phyloP scores from a whole-genome alignment of 2,329 filamentous ascomycete genomes.

The Chalaropsis thielavioides region DNA sequence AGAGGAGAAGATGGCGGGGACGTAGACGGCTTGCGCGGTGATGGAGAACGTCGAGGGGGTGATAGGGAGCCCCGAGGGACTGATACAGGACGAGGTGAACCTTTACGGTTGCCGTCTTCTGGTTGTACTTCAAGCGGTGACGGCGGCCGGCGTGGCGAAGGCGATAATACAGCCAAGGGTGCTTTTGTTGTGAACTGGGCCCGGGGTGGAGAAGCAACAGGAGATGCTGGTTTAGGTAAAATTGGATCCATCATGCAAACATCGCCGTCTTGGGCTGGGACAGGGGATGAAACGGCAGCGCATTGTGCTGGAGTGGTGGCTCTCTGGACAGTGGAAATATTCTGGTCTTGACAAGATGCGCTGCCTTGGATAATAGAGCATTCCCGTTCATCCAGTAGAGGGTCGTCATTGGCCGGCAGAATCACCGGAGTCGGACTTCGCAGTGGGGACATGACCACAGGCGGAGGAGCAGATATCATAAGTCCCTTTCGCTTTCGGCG shows the following conservation, averaged over 20 bases:
- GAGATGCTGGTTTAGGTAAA: not conserved
- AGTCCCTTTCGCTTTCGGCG: conserved; percentile 6
- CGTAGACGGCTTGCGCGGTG: not conserved
- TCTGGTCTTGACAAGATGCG: not conserved
- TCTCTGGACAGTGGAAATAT: not conserved
- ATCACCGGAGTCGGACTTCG: not conserved
- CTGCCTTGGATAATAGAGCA: too few species aligned
- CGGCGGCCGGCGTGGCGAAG: not conserved
- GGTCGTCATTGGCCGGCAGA: not conserved
- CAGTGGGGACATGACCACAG: not conserved
- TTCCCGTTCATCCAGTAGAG: not conserved
- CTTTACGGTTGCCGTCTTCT: not conserved
- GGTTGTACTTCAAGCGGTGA: not conserved
- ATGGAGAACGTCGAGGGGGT: not conserved
- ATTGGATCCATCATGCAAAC: not conserved
- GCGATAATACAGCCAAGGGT: too few species aligned
- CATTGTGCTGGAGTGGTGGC: not conserved
- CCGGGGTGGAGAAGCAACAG: not conserved
- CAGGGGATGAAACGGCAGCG: not conserved
- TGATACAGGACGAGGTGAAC: not conserved
- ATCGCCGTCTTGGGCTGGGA: not conserved
- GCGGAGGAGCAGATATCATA: conserved; percentile 10
- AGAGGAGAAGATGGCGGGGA: not conserved
- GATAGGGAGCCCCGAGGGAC: not conserved
- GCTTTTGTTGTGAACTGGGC: not conserved